Percentiles rank a stretch among this genome's conserved stretches.
Evolutionary conservation across 1,284 basidiomycete species (phyloP).

Genomic region (Coriolopsis trogii): DNA sequence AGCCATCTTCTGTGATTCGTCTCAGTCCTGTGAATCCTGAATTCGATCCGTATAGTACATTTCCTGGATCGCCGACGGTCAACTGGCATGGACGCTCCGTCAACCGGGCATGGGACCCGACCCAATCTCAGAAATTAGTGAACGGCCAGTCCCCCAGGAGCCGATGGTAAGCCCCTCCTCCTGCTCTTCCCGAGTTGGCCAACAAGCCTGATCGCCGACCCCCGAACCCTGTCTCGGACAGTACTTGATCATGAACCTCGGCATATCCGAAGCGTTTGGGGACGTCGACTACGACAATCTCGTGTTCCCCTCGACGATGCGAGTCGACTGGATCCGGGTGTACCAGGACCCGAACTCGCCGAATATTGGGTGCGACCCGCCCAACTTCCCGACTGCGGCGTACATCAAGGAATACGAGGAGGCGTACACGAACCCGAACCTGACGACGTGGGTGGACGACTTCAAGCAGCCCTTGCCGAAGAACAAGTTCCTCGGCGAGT

Average conservation of each 20-base stretch:
- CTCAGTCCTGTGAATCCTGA: not conserved
- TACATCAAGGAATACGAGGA: slow-evolving; percentile 62
- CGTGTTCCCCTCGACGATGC: slow-evolving; percentile 69
- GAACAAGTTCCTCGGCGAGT: slow-evolving; percentile 31
- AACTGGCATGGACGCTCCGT: slow-evolving; percentile 76
- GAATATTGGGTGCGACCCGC: slow-evolving; percentile 83
- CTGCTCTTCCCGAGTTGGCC: not conserved
- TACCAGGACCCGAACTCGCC: slow-evolving; percentile 71
- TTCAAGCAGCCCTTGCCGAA: slow-evolving; percentile 38
- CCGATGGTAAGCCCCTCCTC: slow-evolving; percentile 65
- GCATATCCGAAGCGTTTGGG: slow-evolving; percentile 81
- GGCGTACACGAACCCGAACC: slow-evolving; percentile 41
- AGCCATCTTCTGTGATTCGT: not conserved
- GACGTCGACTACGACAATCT: slow-evolving; percentile 65
- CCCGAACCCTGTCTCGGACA: slow-evolving; percentile 32
- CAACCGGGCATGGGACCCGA: slow-evolving; percentile 73
- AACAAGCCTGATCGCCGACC: slow-evolving; percentile 3
- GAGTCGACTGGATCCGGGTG: slow-evolving; percentile 82
- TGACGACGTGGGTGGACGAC: slow-evolving; percentile 41
- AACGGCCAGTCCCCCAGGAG: slow-evolving; percentile 80
- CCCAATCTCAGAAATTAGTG: slow-evolving; percentile 63
- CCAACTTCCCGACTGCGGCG: slow-evolving; percentile 71
- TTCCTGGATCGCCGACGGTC: slow-evolving; percentile 72
- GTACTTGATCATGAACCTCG: slow-evolving; percentile 83
- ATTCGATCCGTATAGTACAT: slow-evolving; percentile 61